Percentiles rank a stretch among this genome's conserved stretches.
phyloP scores from a whole-genome alignment of 208 protist species.

The Trypanosoma congolense region DNA sequence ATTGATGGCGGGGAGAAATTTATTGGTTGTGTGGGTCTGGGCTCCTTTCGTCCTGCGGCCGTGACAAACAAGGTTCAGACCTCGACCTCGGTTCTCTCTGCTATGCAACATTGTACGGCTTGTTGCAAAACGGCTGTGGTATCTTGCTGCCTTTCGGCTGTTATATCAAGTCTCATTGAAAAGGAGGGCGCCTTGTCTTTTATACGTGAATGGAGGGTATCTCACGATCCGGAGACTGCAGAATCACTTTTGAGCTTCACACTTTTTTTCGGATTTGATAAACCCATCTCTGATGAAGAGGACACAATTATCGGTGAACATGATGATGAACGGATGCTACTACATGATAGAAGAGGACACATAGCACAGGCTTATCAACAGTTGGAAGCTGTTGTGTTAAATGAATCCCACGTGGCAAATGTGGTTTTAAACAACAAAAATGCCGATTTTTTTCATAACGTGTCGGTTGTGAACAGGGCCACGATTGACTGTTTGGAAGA shows the following conservation, averaged over 20 bases:
- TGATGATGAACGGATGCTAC: constrained; percentile 16
- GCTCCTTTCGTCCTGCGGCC: constrained; percentile 3
- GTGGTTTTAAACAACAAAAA: constrained; percentile 20
- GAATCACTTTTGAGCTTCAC: constrained; percentile 15
- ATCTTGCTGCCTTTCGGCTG: constrained; percentile 6
- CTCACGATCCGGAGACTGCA: neutral
- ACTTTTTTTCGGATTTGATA: constrained; percentile 13
- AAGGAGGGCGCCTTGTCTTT: constrained; percentile 8
- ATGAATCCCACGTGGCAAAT: constrained; percentile 13
- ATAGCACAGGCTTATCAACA: constrained; percentile 17
- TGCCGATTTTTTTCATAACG: constrained; percentile 27
- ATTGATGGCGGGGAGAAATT: constrained; percentile 6
- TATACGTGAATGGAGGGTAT: constrained; percentile 13
- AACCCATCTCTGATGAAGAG: constrained; percentile 20
- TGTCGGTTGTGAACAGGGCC: constrained; percentile 2
- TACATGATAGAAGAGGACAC: constrained; percentile 9
- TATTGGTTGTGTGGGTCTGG: constrained; percentile 10
- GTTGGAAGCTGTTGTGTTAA: constrained; percentile 7
- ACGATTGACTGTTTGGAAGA: constrained; percentile 7
- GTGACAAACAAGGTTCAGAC: constrained; percentile 1
- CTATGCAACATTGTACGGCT: constrained; percentile 4
- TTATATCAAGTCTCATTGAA: neutral
- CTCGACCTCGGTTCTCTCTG: constrained; percentile 9
- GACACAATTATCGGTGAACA: constrained; percentile 21
- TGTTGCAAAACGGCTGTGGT: neutral